Evolutionary conservation across 78 protist genomes (phyloP).

Genomic region (Emiliania huxleyi): DNA sequence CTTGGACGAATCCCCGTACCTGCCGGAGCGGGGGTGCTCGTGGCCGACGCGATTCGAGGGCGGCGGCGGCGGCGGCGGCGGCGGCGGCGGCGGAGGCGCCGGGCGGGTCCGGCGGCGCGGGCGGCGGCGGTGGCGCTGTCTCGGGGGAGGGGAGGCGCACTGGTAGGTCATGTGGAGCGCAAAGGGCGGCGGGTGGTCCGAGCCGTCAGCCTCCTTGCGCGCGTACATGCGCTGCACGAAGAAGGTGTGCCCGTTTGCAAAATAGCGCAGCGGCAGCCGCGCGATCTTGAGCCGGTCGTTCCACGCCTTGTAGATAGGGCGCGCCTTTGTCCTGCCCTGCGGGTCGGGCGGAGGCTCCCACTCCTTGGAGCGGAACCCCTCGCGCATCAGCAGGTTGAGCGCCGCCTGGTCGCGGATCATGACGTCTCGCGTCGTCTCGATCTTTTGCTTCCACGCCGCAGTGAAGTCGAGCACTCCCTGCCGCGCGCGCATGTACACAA

Average conservation of each 20-base stretch:
- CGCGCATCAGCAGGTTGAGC: not conserved
- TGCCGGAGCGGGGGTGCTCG: too few species aligned
- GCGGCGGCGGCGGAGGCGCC: too few species aligned
- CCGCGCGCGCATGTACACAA: not conserved
- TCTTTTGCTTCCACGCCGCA: not conserved
- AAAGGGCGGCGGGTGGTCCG: not conserved
- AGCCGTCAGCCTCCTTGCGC: not conserved
- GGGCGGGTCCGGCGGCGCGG: too few species aligned
- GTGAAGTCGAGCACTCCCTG: not conserved
- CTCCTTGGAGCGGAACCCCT: not conserved
- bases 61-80: too few species aligned
- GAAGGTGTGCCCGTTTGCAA: slow-evolving; percentile 14
- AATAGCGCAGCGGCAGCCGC: slow-evolving; percentile 3
- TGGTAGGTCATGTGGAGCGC: not conserved
- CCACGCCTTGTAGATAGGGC: slow-evolving; percentile 5
- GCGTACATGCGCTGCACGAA: slow-evolving; percentile 22
- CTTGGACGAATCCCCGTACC: not conserved
- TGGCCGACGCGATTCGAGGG: too few species aligned
- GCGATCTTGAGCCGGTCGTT: not conserved
- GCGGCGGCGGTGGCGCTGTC: too few species aligned
- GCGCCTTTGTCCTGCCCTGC: not conserved
- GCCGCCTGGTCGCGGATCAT: slow-evolving; percentile 15
- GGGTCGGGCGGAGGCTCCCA: not conserved
- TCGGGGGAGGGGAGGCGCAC: too few species aligned
- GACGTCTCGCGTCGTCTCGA: not conserved